These are phyloP conservation scores for Penicillium oxalicum DNA, from an alignment of 2,329 filamentous ascomycete species.

Conservation along the genomic window DNA sequence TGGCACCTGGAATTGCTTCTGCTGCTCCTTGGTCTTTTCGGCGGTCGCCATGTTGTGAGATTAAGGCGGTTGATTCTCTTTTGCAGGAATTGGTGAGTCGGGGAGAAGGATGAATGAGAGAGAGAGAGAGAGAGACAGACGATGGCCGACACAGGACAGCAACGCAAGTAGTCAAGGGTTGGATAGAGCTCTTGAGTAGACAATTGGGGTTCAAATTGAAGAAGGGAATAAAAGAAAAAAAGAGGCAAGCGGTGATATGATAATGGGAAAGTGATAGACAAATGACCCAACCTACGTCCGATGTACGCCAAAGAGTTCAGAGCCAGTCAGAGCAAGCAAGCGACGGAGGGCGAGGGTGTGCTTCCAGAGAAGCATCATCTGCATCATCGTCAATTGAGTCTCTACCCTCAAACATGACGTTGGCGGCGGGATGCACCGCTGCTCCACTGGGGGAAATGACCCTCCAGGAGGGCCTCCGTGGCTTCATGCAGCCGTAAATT, in stretches of 20 bases:
- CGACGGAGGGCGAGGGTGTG: neutral
- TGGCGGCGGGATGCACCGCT: conserved; percentile 11
- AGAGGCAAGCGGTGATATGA: conserved; percentile 13
- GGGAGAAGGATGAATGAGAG: neutral
- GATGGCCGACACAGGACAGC: neutral
- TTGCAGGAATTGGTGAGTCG: neutral
- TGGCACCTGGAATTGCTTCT: conserved; percentile 21
- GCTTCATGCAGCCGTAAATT: neutral
- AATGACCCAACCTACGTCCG: too few species aligned
- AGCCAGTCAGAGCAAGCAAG: too few species aligned
- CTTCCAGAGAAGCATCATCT: neutral
- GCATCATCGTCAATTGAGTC: neutral
- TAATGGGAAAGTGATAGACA: neutral
- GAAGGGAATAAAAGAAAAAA: conserved; percentile 1
- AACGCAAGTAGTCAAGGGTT: neutral
- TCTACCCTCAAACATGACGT: conserved; percentile 16
- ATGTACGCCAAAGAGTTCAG: too few species aligned
- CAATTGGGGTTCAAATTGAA: neutral
- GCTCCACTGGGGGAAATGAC: neutral
- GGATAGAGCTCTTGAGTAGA: neutral
- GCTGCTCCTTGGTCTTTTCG: conserved; percentile 25
- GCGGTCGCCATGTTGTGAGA: conserved; percentile 23
- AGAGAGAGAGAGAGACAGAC: neutral
- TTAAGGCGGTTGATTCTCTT: neutral
- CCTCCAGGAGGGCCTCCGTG: neutral